phyloP scores from a whole-genome alignment of 805 yeast species.

The Candida chauliodis region DNA sequence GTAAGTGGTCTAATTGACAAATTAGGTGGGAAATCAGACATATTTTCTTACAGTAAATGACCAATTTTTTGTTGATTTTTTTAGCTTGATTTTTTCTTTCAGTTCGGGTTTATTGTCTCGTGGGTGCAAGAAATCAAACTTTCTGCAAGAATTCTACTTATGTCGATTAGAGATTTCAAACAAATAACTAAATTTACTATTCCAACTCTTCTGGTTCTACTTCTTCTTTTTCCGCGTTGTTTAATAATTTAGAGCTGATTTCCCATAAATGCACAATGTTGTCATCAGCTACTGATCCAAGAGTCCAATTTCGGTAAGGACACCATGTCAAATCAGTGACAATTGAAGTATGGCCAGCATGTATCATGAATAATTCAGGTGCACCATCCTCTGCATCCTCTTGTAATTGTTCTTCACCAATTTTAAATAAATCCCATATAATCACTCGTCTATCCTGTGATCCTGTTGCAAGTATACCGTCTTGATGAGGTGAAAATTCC shows the following conservation, averaged over 20 bases:
- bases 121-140: not conserved
- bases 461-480: constrained; percentile 75
- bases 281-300: constrained; percentile 63
- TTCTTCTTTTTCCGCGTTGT: constrained; percentile 14
- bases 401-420: constrained; percentile 81
- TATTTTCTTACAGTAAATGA: constrained; percentile 10
- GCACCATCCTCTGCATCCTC: constrained; percentile 92
- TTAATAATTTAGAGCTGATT: constrained; percentile 31
- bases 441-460: constrained; percentile 75
- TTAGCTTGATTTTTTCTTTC: not conserved
- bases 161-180: not conserved
- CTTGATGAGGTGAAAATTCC: constrained; percentile 75
- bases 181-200: constrained; percentile 7
- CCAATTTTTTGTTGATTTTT: not conserved
- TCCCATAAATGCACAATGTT: constrained; percentile 61
- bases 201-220: constrained; percentile 22
- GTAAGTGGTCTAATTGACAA: constrained; percentile 68
- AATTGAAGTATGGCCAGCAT: constrained; percentile 83
- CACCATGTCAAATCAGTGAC: constrained; percentile 73
- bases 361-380: constrained; percentile 86
- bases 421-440: constrained; percentile 73
- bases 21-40: constrained; percentile 47
- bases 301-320: constrained; percentile 70
- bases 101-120: not conserved
- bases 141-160: not conserved